A percentile compares a stretch with the other conserved stretches of the same genome.
phyloP scores from a whole-genome alignment of 1,139 yeast species.

The Meyerozyma athensensis region DNA sequence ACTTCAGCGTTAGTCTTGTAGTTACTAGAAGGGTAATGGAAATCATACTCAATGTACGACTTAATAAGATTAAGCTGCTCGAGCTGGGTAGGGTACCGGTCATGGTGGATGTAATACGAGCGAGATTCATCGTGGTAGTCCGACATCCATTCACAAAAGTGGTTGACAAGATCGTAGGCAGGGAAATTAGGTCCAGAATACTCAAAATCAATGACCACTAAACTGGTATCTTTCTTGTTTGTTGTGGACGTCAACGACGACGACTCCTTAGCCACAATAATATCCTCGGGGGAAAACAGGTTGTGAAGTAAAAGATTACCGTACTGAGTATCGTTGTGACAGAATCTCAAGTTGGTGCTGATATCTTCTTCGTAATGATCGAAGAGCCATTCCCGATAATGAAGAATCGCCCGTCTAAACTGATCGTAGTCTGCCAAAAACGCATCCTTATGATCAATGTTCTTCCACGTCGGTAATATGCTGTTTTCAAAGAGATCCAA shows the following conservation, averaged over 20 bases:
- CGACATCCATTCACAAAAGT: conserved; percentile 93
- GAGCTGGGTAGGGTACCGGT: conserved; percentile 58
- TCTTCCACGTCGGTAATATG: conserved; percentile 24
- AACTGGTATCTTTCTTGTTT: conserved; percentile 53
- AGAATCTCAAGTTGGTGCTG: conserved; percentile 58
- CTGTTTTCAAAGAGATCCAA: conserved; percentile 46
- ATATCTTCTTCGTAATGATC: conserved; percentile 46
- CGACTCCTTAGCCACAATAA: conserved; percentile 21
- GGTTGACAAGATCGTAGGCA: conserved; percentile 87
- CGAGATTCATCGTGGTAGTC: conserved; percentile 69
- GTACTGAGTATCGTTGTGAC: conserved; percentile 95
- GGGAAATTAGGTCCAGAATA: conserved; percentile 92
- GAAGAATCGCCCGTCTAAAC: conserved; percentile 43
- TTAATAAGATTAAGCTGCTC: conserved; percentile 69
- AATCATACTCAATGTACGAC: conserved; percentile 62
- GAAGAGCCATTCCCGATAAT: conserved; percentile 62
- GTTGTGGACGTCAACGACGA: conserved; percentile 19
- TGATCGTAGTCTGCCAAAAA: conserved; percentile 45
- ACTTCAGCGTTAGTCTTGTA: conserved; percentile 20
- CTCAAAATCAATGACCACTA: conserved; percentile 94
- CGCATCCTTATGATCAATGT: conserved; percentile 33
- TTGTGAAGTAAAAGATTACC: conserved; percentile 70
- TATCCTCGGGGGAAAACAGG: conserved; percentile 29
- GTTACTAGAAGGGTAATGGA: conserved; percentile 35
- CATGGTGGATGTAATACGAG: conserved; percentile 54